A percentile compares a stretch with the other conserved stretches of the same genome.
These are phyloP conservation scores for Aspergillus neoniger DNA, from an alignment of 2,329 filamentous ascomycete genomes.

Conservation along the genomic window DNA sequence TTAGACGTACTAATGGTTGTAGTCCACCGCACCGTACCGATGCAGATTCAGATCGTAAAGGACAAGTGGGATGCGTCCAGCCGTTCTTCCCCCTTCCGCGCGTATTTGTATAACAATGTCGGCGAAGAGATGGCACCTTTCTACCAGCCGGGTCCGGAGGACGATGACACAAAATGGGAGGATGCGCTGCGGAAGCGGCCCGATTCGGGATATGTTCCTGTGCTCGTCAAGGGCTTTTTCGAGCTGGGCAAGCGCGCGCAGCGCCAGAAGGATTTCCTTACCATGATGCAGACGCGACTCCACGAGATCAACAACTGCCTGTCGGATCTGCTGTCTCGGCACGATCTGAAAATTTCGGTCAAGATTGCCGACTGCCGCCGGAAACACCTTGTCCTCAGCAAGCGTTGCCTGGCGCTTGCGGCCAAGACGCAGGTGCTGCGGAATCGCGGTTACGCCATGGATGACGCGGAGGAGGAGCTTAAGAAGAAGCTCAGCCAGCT, in stretches of 20 bases:
- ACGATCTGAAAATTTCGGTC: conserved; percentile 62
- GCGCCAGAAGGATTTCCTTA: conserved; percentile 59
- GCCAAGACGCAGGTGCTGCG: conserved; percentile 66
- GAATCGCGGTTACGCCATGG: conserved; percentile 66
- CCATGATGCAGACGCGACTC: conserved; percentile 58
- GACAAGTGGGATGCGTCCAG: conserved; percentile 62
- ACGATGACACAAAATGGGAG: conserved; percentile 65
- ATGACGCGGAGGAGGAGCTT: conserved; percentile 63
- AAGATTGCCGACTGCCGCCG: conserved; percentile 60
- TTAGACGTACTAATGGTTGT: conserved; percentile 7
- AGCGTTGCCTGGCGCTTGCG: conserved; percentile 61
- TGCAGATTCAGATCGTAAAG: conserved; percentile 62
- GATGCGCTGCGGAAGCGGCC: conserved; percentile 64
- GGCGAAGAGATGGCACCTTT: conserved; percentile 61
- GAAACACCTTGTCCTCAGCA: conserved; percentile 61
- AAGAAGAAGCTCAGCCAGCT: conserved; percentile 62
- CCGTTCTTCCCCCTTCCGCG: conserved; percentile 57
- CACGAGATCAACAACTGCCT: conserved; percentile 67
- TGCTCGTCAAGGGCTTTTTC: conserved; percentile 62
- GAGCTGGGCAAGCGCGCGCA: conserved; percentile 60
- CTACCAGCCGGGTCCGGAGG: conserved; percentile 59
- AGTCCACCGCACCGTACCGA: conserved; percentile 62
- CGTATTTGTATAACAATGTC: conserved; percentile 66
- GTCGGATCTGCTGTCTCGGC: conserved; percentile 59
- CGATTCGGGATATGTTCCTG: conserved; percentile 58